Percentiles rank a stretch among this genome's conserved stretches.
phyloP scores from a whole-genome alignment of 1,139 yeast species.

The Taphrina pruni region DNA sequence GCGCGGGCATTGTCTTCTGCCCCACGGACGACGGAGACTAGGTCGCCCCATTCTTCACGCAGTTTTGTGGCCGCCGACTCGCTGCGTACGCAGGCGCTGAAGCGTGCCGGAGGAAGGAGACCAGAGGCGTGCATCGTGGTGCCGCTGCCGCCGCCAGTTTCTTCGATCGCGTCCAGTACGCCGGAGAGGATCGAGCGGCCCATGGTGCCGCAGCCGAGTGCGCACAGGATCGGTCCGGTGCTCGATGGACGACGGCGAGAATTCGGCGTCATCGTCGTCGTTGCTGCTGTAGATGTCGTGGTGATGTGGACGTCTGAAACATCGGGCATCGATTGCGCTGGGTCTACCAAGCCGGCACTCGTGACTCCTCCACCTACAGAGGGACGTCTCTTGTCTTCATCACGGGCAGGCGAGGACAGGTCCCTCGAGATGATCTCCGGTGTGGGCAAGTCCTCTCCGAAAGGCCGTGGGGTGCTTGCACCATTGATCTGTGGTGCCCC shows the following conservation, averaged over 20 bases:
- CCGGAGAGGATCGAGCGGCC: constrained; percentile 95
- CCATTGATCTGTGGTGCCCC: constrained; percentile 40
- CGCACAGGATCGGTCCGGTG: constrained; percentile 63
- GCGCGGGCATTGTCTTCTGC: constrained; percentile 44
- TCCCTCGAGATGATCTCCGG: constrained; percentile 35
- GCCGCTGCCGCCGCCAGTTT: constrained; percentile 43
- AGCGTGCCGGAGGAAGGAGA: constrained; percentile 68
- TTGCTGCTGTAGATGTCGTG: background rate
- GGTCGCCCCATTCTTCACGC: constrained; percentile 56
- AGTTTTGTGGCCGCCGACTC: constrained; percentile 60
- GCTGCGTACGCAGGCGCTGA: constrained; percentile 76
- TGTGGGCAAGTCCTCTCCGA: constrained; percentile 36
- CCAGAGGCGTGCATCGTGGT: constrained; percentile 46
- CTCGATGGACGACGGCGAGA: constrained; percentile 20
- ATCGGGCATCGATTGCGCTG: background rate
- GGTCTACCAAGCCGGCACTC: constrained; percentile 25
- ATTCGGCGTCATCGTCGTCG: background rate
- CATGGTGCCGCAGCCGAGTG: constrained; percentile 94
- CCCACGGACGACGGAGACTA: constrained; percentile 58
- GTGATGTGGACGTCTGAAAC: background rate
- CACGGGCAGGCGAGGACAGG: constrained; percentile 3
- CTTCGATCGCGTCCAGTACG: constrained; percentile 59
- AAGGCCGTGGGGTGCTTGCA: constrained; percentile 29
- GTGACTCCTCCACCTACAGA: constrained; percentile 25
- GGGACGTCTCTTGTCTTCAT: background rate